Base-by-base conservation (phyloP, 305 asterid genomes). In the Solanum hybrid region DNA sequence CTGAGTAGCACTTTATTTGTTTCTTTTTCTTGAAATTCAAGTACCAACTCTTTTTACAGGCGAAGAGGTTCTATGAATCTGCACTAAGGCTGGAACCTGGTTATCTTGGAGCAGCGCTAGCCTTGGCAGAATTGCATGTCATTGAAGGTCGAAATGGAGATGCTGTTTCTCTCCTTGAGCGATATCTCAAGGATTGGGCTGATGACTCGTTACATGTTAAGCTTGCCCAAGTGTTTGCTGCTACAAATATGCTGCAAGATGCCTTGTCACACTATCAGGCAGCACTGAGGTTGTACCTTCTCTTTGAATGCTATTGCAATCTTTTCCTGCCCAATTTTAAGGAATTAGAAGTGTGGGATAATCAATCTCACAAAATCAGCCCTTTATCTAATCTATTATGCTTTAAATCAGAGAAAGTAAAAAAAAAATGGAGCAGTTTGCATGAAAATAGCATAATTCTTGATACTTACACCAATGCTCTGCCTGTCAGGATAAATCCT, bases 81-180 rank as follows among this genome's bases (percentile, higher is more conserved):
- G 98, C 99, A 88, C 94, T 96, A 82, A 95, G 99, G 91, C 94
- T 96, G 82, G 99, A 97, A 92, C 99, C 99, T 11, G 99, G 99
- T 89, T 95, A 95, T 92, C 96, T 97, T 86, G 99, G 97, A 89
- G 99, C 99, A 45, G 99, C 98, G 35, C 91, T 97, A 93, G 98
- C 99, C 88, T 95, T 97, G 95, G 99, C 99, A 36, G 99, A 97
- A 92, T 98, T 97, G 91, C 99, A 97, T 88, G 95, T 96, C 29
- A 90, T 90, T 92, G 99, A 97, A 93, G 99, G 99, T 87, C 96
- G 99, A 91, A 96, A 94, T 87, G 98, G 93, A 81, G 99, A 97
- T 38, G 99, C 99, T 5, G 96, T 95, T 86, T 78, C 97, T 90
- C 98, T 96, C 82, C 97, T 97, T 72, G 97, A 96, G 92, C 91